Evolutionary conservation across 139 green algal species (phyloP), one percentile per base, ranked within the genome.

Genomic region (Haematococcus lacustris): DNA sequence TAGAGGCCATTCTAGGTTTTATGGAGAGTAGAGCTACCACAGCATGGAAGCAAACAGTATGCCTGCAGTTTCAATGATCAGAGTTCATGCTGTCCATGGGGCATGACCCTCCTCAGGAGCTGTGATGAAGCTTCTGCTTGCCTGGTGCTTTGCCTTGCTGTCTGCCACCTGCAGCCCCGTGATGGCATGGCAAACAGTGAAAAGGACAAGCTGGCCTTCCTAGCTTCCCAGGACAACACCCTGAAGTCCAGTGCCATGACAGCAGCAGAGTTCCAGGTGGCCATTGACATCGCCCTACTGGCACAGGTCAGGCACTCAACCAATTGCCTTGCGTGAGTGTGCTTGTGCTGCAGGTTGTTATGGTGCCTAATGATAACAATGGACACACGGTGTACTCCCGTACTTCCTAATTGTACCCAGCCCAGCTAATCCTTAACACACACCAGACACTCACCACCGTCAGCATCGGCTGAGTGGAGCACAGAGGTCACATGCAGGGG

Each of bases 241-340:
- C 86, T 88, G 35, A 68, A 71, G 7, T 82, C 76, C 1, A 73
- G 94, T 33, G 91, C 88, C 37, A 41, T 61, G 3, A 71, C 77
- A 17, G 91, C 91, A 23, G 89, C 90, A 41, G 88, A 95, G 51
- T 78, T 86, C 71, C 86, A 93, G 79, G 71, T 96, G 3, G 86
- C 68, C 39, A 68, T 96, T 21, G 91, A 97, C 77, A 63, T 96
- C 23, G 89, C 91, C 66, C 53, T 91, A n/a, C 76, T 92, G 68
- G 65, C 66, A 9, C 76, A 80, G 73, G 40, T 73, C 65, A n/a
- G 63, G 67, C 2, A 41, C 13, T 57, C 13, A 13, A 21, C 47
- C 21, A n/a, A n/a, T 13, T 28, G 47, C 13, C 21, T 28, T 57
- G n/a, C n/a, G n/a, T n/a, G 21, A 57, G 13, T 21, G 13, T 57